These are phyloP conservation scores for Diutina siamensis DNA, from an alignment of 1,139 yeast genomes.

Conservation along the genomic window DNA sequence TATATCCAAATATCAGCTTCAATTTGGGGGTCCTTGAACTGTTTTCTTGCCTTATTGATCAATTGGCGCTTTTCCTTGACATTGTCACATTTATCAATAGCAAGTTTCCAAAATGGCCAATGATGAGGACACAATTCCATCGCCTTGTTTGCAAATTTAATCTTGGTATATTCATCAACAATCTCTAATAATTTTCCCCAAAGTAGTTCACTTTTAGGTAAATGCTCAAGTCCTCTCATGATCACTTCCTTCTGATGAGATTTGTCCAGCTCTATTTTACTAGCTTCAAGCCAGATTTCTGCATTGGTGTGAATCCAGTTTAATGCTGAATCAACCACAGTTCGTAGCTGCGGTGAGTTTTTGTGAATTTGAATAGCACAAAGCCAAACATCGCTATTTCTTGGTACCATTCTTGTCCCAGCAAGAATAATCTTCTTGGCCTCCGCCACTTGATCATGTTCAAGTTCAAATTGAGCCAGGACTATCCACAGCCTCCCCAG, in stretches of 20 bases:
- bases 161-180: conserved; percentile 34
- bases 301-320: neutral
- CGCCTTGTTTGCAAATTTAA: conserved; percentile 50
- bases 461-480: conserved; percentile 69
- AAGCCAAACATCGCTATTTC: conserved; percentile 69
- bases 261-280: neutral
- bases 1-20: conserved; percentile 51
- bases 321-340: neutral
- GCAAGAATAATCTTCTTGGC: conserved; percentile 57
- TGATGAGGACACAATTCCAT: conserved; percentile 56
- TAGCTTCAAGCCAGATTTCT: neutral
- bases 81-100: conserved; percentile 33
- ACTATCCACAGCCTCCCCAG: conserved; percentile 84
- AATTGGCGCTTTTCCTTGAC: conserved; percentile 36
- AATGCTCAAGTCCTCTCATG: conserved; percentile 45
- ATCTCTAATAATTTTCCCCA: conserved; percentile 44
- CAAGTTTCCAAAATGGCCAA: conserved; percentile 50
- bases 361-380: conserved; percentile 63
- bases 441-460: conserved; percentile 38
- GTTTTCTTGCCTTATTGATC: conserved; percentile 49
- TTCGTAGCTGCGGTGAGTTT: conserved; percentile 9
- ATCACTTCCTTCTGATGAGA: conserved; percentile 22
- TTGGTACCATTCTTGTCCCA: conserved; percentile 64
- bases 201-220: conserved; percentile 35
- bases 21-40: conserved; percentile 29